Conservation (phyloP, 75 land plant species). For the Picea glauca region DNA sequence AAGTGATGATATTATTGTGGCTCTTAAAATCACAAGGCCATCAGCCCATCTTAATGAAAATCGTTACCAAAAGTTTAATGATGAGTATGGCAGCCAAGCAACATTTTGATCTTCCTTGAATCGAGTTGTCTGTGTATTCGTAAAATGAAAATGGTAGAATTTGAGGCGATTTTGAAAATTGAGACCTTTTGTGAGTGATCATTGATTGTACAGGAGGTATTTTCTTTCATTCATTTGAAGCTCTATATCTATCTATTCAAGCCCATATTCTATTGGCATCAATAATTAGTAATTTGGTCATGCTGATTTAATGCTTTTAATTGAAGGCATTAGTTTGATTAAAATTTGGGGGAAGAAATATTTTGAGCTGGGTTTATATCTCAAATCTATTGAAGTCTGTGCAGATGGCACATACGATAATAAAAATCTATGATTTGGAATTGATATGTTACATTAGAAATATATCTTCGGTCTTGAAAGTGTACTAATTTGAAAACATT, state of each 20-base stretch:
- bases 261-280: too few species aligned
- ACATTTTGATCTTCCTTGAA: neutral
- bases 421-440: too few species aligned
- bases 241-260: neutral
- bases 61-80: conserved; percentile 86
- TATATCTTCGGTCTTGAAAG: too few species aligned
- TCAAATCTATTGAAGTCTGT: too few species aligned
- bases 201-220: neutral
- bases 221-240: conserved; percentile 2
- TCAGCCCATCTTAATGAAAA: conserved; percentile 89
- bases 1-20: conserved; percentile 61
- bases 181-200: neutral
- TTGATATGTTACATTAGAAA: too few species aligned
- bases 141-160: neutral
- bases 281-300: too few species aligned
- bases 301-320: too few species aligned
- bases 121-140: neutral
- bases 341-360: too few species aligned
- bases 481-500: too few species aligned
- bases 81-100: conserved; percentile 87
- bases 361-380: too few species aligned
- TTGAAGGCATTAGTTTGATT: too few species aligned
- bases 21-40: conserved; percentile 88
- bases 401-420: too few species aligned
- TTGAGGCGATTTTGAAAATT: neutral